These are phyloP conservation scores for Aristolochia contorta DNA, from an alignment of 164 flowering plant species.

Conservation along the genomic window DNA sequence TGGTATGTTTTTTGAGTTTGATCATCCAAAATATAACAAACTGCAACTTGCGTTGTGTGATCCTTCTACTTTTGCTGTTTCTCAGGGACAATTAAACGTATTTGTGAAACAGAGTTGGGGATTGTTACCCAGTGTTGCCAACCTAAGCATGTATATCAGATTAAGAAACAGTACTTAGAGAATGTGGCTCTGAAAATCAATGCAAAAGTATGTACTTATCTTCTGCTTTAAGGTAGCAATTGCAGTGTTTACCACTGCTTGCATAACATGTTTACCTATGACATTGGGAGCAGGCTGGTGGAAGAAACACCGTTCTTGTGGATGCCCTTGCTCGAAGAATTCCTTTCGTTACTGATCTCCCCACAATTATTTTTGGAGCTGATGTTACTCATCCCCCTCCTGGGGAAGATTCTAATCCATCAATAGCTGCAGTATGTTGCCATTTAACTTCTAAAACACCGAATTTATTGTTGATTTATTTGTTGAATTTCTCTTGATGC, in stretches of 20 bases:
- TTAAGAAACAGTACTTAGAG: constrained; percentile 16
- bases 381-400: constrained; percentile 57
- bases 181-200: constrained; percentile 32
- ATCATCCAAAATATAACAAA: neutral
- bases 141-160: constrained; percentile 11
- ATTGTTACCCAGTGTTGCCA: constrained; percentile 25
- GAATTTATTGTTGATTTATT: neutral
- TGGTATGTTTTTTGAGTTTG: constrained; percentile 33
- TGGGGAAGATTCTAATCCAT: constrained; percentile 50
- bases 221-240: no score
- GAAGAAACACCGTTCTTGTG: constrained; percentile 33
- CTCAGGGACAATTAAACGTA: constrained; percentile 19
- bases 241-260: no score
- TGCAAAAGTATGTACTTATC: constrained; percentile 42
- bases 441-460: neutral
- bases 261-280: no score
- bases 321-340: constrained; percentile 31
- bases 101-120: constrained; percentile 30
- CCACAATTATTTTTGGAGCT: constrained; percentile 56
- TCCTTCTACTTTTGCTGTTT: neutral
- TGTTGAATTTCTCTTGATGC: neutral
- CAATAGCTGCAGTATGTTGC: constrained; percentile 50
- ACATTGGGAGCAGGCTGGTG: constrained; percentile 29
- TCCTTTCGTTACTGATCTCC: constrained; percentile 31
- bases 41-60: no score